Base-by-base conservation (phyloP, 2,329 filamentous ascomycete species). In the Clonostachys byssicola region DNA sequence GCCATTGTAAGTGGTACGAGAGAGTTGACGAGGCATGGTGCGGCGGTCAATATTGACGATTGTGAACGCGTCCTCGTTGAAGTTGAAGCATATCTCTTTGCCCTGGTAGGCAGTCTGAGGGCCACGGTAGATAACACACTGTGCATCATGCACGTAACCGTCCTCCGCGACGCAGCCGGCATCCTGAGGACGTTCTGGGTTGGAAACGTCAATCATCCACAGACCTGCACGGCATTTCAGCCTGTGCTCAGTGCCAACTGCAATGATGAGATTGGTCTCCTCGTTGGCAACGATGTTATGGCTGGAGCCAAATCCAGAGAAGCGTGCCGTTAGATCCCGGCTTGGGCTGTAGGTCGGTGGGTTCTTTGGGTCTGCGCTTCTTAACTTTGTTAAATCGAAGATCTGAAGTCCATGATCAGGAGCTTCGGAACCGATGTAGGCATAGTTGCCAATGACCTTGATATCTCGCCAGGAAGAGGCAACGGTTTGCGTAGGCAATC, bases 351-450 rank as follows among this genome's bases (percentile, higher is more conserved):
- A 69, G 5, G 49, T 55, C 52, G 50, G 55, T 40, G 60, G 66
- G 13, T 59, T 63, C 12, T 66, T 52, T 1, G 69, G 64, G 55
- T 73, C 62, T 42, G 77, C 54, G 20, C 60, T 60, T 34, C 74
- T 58, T 4, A 81, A 68, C 66, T 64, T 82, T 54, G 66, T 77
- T 70, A 83, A 71, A 57, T 85, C 80, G 53, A 85, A 85, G 58
- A 85, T 75, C 59, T 85, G 81, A 20, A 85, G 70, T 43, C 77
- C 76, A 56, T 85, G 81, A 46, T 65, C 59, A 7, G 54, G 51
- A 1, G 77, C 72, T 52, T 72, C 68, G 40, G 64, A 62, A 8
- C 68, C 68, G 34, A 72, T 68, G 49, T 70, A 62, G 49, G 56
- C 59, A 45, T 58, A 55, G 54, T 65, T 52, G 33, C 56, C 59